Percentiles rank a stretch among this genome's conserved stretches.
These are phyloP conservation scores for Hysterium pulicare DNA, from an alignment of 2,329 filamentous ascomycete genomes.

Conservation along the genomic window DNA sequence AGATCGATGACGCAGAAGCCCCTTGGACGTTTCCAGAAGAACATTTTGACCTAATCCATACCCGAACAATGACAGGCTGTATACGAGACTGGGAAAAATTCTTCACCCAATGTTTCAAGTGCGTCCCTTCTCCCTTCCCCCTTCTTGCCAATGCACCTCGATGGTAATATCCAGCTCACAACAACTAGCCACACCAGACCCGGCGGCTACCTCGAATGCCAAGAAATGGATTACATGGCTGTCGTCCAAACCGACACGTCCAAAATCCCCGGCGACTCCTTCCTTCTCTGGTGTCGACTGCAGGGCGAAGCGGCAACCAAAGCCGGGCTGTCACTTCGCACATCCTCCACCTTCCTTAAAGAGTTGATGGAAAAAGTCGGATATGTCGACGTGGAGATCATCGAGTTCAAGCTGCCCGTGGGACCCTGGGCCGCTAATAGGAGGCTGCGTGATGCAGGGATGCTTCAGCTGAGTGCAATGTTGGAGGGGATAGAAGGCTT, in stretches of 20 bases:
- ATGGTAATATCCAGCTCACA: background rate
- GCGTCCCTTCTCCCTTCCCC: background rate
- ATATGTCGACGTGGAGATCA: conserved; percentile 16
- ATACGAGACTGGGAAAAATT: conserved; percentile 13
- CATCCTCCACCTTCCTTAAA: conserved; percentile 9
- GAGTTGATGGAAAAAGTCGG: conserved; percentile 14
- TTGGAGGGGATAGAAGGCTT: conserved; percentile 27
- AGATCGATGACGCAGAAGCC: conserved; percentile 28
- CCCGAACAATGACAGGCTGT: conserved; percentile 13
- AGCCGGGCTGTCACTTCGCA: conserved; percentile 18
- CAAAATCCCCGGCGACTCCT: conserved; percentile 14
- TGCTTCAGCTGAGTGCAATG: conserved; percentile 26
- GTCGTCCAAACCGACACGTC: conserved; percentile 19
- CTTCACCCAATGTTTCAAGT: conserved; percentile 7
- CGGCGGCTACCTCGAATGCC: conserved; percentile 27
- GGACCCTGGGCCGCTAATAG: conserved; percentile 20
- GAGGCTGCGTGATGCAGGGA: conserved; percentile 18
- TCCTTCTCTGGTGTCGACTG: conserved; percentile 17
- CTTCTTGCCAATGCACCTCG: background rate
- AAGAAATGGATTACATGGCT: conserved; percentile 24
- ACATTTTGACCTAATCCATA: conserved; percentile 13
- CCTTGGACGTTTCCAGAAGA: conserved; percentile 20
- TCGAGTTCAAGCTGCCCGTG: conserved; percentile 20
- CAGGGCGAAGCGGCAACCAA: conserved; percentile 20
- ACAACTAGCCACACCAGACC: conserved; percentile 13